Conservation (phyloP, 139 green algal genomes). For the Micractinium sp. region DNA sequence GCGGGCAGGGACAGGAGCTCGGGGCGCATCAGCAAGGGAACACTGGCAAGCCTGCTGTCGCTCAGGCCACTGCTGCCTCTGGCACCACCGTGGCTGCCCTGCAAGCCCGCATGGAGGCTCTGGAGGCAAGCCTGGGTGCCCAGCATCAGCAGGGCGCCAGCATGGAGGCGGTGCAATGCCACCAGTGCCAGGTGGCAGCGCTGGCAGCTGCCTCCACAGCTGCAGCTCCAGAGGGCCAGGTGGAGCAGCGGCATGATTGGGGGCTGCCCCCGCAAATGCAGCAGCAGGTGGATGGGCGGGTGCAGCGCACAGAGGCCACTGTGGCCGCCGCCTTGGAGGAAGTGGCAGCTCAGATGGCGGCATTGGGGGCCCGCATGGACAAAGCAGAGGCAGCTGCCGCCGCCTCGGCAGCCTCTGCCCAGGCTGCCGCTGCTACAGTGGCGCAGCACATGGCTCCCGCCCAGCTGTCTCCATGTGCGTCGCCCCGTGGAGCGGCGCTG, state of each 20-base stretch:
- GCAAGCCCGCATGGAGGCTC: background rate
- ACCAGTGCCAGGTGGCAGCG: background rate
- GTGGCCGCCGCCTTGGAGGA: background rate
- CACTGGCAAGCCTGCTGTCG: too few species aligned
- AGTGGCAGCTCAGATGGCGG: conserved; percentile 3
- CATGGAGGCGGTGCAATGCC: background rate
- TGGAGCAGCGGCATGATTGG: background rate
- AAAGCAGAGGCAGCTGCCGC: background rate
- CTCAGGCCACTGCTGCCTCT: background rate
- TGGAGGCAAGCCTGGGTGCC: background rate
- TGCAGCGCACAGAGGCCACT: background rate
- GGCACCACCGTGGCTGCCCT: background rate
- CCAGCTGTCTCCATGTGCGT: background rate
- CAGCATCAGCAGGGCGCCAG: background rate
- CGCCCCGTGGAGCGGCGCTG: too few species aligned
- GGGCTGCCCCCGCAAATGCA: background rate
- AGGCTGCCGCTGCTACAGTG: background rate
- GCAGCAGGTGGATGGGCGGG: background rate
- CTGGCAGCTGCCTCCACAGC: background rate
- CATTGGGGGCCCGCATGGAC: background rate
- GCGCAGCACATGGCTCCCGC: background rate
- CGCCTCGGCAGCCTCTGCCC: background rate
- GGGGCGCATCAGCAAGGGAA: background rate
- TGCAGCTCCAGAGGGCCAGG: too few species aligned
- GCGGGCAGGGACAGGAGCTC: background rate